Conservation (phyloP, 495 filamentous ascomycete genomes). For the Podospora pseudopauciseta region DNA sequence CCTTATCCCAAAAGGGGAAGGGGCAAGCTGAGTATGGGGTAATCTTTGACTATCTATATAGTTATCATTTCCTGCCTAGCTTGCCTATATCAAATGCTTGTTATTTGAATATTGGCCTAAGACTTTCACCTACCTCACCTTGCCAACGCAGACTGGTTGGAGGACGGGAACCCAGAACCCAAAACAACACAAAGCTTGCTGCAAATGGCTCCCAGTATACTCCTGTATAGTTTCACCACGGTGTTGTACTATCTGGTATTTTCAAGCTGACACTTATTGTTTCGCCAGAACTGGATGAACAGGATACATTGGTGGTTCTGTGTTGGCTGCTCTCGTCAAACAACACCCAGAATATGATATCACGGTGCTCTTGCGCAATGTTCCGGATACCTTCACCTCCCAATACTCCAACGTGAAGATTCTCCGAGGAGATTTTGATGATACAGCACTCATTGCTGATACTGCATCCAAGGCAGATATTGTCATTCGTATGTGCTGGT, state of each 20-base stretch:
- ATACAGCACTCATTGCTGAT: background rate
- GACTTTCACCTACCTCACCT: too few relatives aligned
- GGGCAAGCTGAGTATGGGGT: too few relatives aligned
- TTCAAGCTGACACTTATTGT: background rate
- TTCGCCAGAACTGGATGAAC: background rate
- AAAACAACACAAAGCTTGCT: background rate
- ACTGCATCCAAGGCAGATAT: background rate
- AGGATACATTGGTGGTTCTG: background rate
- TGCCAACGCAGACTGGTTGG: too few relatives aligned
- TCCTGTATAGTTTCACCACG: background rate
- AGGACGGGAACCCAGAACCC: background rate
- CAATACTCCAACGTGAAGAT: background rate
- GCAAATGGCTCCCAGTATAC: background rate
- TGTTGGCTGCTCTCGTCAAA: background rate
- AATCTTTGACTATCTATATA: background rate
- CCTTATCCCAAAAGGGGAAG: background rate
- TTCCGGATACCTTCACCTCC: background rate
- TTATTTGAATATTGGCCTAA: too few relatives aligned
- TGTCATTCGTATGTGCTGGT: background rate
- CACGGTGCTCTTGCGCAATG: background rate
- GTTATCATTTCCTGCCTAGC: background rate
- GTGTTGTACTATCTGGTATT: background rate
- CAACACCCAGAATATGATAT: background rate
- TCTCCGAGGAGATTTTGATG: background rate
- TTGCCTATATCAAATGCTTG: too few relatives aligned